These are phyloP conservation scores for Megacollybia platyphylla DNA, from an alignment of 1,284 basidiomycete genomes.

Conservation along the genomic window DNA sequence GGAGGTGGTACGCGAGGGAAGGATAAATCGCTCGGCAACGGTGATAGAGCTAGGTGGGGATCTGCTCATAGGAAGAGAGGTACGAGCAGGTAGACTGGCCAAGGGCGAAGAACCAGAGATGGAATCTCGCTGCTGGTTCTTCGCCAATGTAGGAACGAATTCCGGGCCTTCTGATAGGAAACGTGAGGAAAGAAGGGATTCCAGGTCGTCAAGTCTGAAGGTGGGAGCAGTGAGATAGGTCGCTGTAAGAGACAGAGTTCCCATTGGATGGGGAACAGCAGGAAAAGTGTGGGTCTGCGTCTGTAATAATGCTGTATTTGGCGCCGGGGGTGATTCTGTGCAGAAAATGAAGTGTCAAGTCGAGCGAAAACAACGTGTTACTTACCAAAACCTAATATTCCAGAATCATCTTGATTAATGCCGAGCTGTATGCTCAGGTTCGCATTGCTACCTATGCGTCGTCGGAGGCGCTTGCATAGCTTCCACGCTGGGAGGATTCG, in stretches of 20 bases:
- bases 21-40: constrained; percentile 43
- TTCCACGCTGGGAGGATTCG: constrained; percentile 65
- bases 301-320: not conserved
- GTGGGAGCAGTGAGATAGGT: constrained; percentile 53
- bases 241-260: constrained; percentile 44
- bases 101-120: constrained; percentile 18
- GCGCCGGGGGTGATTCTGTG: too few relatives aligned
- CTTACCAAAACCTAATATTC: constrained; percentile 20
- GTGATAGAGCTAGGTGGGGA: constrained; percentile 21
- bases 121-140: constrained; percentile 39
- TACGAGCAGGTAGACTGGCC: constrained; percentile 26
- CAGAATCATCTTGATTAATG: not conserved
- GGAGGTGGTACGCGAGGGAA: constrained; percentile 20
- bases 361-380: constrained; percentile 1
- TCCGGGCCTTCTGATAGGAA: constrained; percentile 31
- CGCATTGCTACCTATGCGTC: constrained; percentile 8
- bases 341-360: too few relatives aligned
- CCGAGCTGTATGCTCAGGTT: too few relatives aligned
- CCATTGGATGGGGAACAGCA: constrained; percentile 53
- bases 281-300: constrained; percentile 33
- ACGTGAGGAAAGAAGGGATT: constrained; percentile 58
- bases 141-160: constrained; percentile 40
- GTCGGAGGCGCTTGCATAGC: constrained; percentile 45
- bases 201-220: constrained; percentile 63
- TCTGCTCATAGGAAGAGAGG: constrained; percentile 20